Conservation (phyloP, 2,329 filamentous ascomycete genomes). For the Colletotrichum magnum region DNA sequence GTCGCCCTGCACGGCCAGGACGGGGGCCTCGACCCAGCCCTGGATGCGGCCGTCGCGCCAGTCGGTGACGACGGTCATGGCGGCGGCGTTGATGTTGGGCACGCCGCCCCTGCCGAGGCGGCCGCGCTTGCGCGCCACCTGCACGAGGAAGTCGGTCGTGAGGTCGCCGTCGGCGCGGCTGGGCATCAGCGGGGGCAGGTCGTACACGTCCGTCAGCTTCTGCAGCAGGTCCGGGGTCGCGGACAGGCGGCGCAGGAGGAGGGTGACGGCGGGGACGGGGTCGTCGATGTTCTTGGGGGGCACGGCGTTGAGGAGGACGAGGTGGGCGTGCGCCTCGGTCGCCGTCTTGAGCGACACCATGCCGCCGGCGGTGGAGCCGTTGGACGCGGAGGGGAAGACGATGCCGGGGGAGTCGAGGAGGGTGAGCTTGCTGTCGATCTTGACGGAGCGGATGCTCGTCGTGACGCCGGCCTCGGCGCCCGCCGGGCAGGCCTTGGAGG, state of each 20-base stretch:
- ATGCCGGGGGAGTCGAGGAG: constrained; percentile 95
- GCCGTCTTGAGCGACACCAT: constrained; percentile 70
- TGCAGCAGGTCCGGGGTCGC: constrained; percentile 79
- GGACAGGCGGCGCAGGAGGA: constrained; percentile 87
- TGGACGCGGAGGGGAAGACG: constrained; percentile 82
- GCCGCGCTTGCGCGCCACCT: constrained; percentile 94
- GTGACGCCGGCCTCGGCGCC: constrained; percentile 95
- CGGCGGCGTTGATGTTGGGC: constrained; percentile 88
- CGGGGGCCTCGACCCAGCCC: constrained; percentile 88
- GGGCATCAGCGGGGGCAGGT: constrained; percentile 83
- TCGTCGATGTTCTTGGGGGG: constrained; percentile 96
- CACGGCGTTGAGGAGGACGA: constrained; percentile 90
- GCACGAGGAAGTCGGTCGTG: constrained; percentile 91
- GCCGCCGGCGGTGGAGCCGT: constrained; percentile 52
- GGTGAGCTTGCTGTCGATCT: constrained; percentile 94
- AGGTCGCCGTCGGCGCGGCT: constrained; percentile 77
- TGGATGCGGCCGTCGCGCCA: constrained; percentile 96
- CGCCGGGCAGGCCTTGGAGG: constrained; percentile 81
- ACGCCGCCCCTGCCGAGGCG: constrained; percentile 90
- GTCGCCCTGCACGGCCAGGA: constrained; percentile 67
- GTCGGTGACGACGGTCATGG: constrained; percentile 95
- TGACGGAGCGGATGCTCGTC: constrained; percentile 88
- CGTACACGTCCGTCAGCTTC: constrained; percentile 87
- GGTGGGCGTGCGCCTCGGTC: constrained; percentile 83
- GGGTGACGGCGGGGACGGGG: constrained; percentile 86